Evolutionary conservation across 2,329 filamentous ascomycete genomes (phyloP).

Genomic region (Fusarium coicis): DNA sequence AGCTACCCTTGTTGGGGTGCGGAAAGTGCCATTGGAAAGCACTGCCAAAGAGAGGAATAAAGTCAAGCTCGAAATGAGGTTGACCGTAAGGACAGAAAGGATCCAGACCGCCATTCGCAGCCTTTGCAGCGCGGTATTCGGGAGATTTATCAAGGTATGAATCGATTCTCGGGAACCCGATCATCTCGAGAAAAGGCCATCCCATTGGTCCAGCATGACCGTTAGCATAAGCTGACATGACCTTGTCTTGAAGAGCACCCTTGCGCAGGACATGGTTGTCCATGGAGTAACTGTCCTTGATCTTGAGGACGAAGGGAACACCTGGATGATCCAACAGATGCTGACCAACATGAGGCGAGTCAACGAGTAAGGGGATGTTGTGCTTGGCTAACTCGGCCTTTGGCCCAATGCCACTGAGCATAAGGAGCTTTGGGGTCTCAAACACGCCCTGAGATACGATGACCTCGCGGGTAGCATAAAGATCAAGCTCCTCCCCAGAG

Average conservation of each 20-base stretch:
- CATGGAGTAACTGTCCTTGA: constrained; percentile 54
- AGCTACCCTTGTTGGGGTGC: constrained; percentile 55
- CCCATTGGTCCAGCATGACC: constrained; percentile 52
- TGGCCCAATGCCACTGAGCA: constrained; percentile 71
- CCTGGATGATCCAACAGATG: constrained; percentile 68
- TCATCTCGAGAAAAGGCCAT: constrained; percentile 59
- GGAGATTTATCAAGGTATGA: constrained; percentile 58
- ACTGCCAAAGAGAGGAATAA: constrained; percentile 65
- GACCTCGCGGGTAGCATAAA: constrained; percentile 61
- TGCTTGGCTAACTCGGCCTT: constrained; percentile 60
- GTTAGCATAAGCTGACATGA: constrained; percentile 41
- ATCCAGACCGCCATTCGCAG: constrained; percentile 57
- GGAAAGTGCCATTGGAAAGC: constrained; percentile 62
- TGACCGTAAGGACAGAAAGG: constrained; percentile 67
- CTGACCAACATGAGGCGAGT: constrained; percentile 71
- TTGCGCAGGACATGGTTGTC: constrained; percentile 55
- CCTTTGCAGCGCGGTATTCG: constrained; percentile 57
- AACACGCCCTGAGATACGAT: constrained; percentile 65
- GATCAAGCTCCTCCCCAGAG: constrained; percentile 50
- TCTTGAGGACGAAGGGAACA: constrained; percentile 8
- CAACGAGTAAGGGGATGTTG: constrained; percentile 58
- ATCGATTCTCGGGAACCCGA: constrained; percentile 68
- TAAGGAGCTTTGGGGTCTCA: constrained; percentile 72
- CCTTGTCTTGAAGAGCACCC: neutral
- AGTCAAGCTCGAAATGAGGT: constrained; percentile 73